Percentiles rank a stretch among this genome's conserved stretches.
Conservation (phyloP, 768 basidiomycete species). For the Leucogyrophana mollusca region DNA sequence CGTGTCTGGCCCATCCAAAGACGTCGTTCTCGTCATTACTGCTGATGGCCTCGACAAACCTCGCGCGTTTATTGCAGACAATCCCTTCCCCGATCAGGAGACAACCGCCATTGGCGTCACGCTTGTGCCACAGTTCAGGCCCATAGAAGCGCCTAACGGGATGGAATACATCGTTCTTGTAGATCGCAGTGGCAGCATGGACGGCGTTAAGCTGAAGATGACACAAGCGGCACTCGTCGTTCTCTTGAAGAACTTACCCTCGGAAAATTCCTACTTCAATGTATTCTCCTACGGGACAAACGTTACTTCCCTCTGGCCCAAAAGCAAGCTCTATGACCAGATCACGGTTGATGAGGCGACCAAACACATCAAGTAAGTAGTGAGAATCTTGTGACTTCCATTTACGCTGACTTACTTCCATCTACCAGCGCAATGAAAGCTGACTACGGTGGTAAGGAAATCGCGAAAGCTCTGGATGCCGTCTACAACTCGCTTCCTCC, state of each 20-base stretch:
- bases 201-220: not conserved
- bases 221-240: slow-evolving; percentile 4
- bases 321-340: not conserved
- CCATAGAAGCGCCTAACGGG: not conserved
- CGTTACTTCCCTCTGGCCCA: not conserved
- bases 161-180: slow-evolving; percentile 3
- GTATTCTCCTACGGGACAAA: slow-evolving; percentile 6
- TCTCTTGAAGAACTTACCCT: slow-evolving; percentile 5
- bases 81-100: not conserved
- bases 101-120: not conserved
- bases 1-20: not conserved
- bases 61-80: not conserved
- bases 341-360: slow-evolving; percentile 2
- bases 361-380: not conserved
- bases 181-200: slow-evolving; percentile 3
- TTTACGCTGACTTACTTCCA: not conserved
- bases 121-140: not conserved
- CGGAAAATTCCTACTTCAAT: slow-evolving; percentile 5
- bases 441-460: slow-evolving; percentile 13
- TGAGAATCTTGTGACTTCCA: not conserved
- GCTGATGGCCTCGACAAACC: not conserved
- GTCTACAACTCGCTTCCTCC: not conserved
- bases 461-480: not conserved
- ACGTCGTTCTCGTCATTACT: not conserved
- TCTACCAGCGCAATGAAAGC: slow-evolving; percentile 2